A percentile compares a stretch with the other conserved stretches of the same genome.
phyloP scores from a whole-genome alignment of 257 asterid species.

The Fraxinus excelsior region DNA sequence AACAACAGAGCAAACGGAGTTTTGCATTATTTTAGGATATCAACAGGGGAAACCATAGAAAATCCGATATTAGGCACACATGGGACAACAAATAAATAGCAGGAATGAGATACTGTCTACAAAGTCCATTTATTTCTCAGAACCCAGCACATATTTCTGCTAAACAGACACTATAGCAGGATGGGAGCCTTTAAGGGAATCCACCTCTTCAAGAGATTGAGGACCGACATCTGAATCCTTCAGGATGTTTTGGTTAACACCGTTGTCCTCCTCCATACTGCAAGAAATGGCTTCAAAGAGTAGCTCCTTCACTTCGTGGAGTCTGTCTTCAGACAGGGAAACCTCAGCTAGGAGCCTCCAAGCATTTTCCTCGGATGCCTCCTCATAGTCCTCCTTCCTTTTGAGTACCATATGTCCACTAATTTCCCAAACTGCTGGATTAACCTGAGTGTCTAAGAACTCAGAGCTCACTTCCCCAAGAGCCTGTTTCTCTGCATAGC shows the following conservation, averaged over 20 bases:
- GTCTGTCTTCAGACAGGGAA: conserved; percentile 47
- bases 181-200: conserved; percentile 39
- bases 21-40: conserved; percentile 1
- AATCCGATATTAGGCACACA: background rate
- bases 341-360: conserved; percentile 58
- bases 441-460: conserved; percentile 56
- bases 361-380: conserved; percentile 50
- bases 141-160: background rate
- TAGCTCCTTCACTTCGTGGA: conserved; percentile 46
- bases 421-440: conserved; percentile 60
- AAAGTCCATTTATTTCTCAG: background rate
- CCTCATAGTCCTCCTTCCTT: conserved; percentile 51
- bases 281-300: conserved; percentile 39
- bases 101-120: background rate
- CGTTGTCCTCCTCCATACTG: conserved; percentile 18
- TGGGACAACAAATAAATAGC: background rate
- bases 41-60: background rate
- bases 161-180: conserved; percentile 38
- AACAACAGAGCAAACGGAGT: background rate
- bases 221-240: conserved; percentile 33
- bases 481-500: conserved; percentile 60
- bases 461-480: conserved; percentile 49
- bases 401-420: conserved; percentile 58
- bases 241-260: background rate
- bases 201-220: conserved; percentile 39